Conservation (phyloP, 1,139 yeast species). For the Candida freyschussii region DNA sequence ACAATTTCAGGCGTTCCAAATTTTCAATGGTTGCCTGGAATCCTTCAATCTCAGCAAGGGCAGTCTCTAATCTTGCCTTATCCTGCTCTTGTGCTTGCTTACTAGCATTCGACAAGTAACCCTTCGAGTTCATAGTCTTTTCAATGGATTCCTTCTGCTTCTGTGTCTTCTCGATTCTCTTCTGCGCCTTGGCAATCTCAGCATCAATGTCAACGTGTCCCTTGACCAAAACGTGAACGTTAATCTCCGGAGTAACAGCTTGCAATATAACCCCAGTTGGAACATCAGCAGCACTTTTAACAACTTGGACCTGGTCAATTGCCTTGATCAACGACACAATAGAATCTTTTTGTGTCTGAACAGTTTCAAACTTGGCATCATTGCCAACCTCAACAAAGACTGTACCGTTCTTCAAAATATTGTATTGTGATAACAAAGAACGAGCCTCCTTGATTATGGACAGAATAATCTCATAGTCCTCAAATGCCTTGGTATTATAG, state of each 20-base stretch:
- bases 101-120: slow-evolving; percentile 83
- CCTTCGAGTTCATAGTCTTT: slow-evolving; percentile 65
- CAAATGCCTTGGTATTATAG: slow-evolving; percentile 58
- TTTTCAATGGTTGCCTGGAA: slow-evolving; percentile 72
- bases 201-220: slow-evolving; percentile 92
- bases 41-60: slow-evolving; percentile 83
- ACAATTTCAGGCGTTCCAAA: slow-evolving; percentile 68
- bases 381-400: slow-evolving; percentile 70
- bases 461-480: slow-evolving; percentile 76
- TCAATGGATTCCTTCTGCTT: slow-evolving; percentile 46
- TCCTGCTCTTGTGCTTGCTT: slow-evolving; percentile 78
- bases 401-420: slow-evolving; percentile 81
- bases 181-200: slow-evolving; percentile 77
- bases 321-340: slow-evolving; percentile 91
- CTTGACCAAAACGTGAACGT: slow-evolving; percentile 86
- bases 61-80: slow-evolving; percentile 60
- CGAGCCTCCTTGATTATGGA: slow-evolving; percentile 89
- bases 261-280: slow-evolving; percentile 91
- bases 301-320: slow-evolving; percentile 65
- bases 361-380: slow-evolving; percentile 45
- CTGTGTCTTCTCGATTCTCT: slow-evolving; percentile 59
- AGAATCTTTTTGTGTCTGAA: slow-evolving; percentile 69
- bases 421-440: slow-evolving; percentile 85
- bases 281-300: slow-evolving; percentile 47
- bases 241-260: slow-evolving; percentile 73